Evolutionary conservation across 805 yeast species (phyloP).

Genomic region (Pichia thaimueangensis): DNA sequence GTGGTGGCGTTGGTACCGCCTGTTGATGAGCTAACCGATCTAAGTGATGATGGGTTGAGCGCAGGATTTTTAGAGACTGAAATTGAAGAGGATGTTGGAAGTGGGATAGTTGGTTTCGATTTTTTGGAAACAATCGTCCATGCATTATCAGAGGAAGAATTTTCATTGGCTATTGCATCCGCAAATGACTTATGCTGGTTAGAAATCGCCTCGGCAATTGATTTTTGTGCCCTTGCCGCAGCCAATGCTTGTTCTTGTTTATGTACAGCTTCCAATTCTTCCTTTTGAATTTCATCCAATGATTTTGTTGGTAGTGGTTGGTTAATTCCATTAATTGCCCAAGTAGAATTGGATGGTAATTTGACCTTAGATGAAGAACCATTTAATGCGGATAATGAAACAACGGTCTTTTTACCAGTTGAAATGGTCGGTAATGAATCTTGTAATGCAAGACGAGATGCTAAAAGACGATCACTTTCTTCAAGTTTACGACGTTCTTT

Average conservation of each 20-base stretch:
- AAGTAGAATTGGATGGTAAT: constrained; percentile 38
- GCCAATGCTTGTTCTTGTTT: constrained; percentile 20
- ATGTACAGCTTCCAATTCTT: constrained; percentile 35
- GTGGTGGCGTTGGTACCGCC: constrained; percentile 29
- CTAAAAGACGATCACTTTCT: constrained; percentile 21
- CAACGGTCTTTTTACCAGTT: constrained; percentile 8
- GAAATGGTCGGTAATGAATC: constrained; percentile 9
- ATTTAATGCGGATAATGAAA: constrained; percentile 10
- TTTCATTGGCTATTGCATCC: constrained; percentile 6
- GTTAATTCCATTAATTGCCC: constrained; percentile 34
- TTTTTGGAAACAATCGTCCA: constrained; percentile 38
- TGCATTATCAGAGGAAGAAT: constrained; percentile 14
- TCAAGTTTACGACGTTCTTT: constrained; percentile 17
- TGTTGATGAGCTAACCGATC: constrained; percentile 30
- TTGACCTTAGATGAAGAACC: constrained; percentile 15
- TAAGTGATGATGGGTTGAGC: constrained; percentile 30
- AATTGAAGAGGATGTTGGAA: not conserved
- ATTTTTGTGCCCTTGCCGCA: constrained; percentile 14
- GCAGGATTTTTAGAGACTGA: constrained; percentile 10
- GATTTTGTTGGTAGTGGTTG: constrained; percentile 33
- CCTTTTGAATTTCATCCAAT: constrained; percentile 56
- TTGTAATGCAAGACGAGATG: constrained; percentile 18
- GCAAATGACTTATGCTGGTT: constrained; percentile 20
- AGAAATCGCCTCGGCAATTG: constrained; percentile 22
- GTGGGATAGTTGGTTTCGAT: constrained; percentile 27